Base-by-base conservation (phyloP, 2,329 filamentous ascomycete genomes). In the Fusarium cyanostomum region DNA sequence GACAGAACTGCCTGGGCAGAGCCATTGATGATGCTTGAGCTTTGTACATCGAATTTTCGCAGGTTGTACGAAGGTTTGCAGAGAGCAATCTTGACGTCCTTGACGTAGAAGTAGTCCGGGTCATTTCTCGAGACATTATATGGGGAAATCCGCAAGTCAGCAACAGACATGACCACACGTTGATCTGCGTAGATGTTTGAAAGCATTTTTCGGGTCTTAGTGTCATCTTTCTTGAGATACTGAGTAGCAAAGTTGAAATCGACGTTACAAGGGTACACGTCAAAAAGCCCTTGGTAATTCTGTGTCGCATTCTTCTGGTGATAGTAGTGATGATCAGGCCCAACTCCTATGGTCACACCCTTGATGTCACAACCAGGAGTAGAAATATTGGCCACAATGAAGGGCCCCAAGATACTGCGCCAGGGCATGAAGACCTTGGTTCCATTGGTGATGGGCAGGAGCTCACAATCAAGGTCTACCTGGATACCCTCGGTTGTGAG, bases 291-390 rank as follows among this genome's bases (percentile, higher is more conserved):
- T 48, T 73, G 69, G 35, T 68, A 72, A 11, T 71, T 72, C 34
- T 72, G 70, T 2, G 70, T 70, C 1, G 68, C 67, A n/a, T 70
- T 70, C 11, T 44, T 53, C 8, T 64, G 33, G n/a, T 69, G 62
- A 44, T 70, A 71, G 28, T 59, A 66, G 37, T 62, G 42, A 16
- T 70, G 68, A 28, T 71, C 62, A 2, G 70, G 69, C 4, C 68
- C 62, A 0, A 50, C 64, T n/a, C 59, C 70, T 12, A 72, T 49
- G 16, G 63, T 69, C 12, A 70, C 59, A 10, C 65, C 66, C 5
- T 59, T 71, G 31, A 72, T 69, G 7, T 67, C 46, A 42, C 71
- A 72, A 12, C 66, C 66, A 5, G 65, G 46, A 1, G 63, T 66
- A 10, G 60, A 62, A 31, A 72, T 58, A 31, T 72, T 62, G 48